A percentile compares a stretch with the other conserved stretches of the same genome.
phyloP scores from a whole-genome alignment of 2,329 filamentous ascomycete species.

The Fusarium sterilihyphosum region DNA sequence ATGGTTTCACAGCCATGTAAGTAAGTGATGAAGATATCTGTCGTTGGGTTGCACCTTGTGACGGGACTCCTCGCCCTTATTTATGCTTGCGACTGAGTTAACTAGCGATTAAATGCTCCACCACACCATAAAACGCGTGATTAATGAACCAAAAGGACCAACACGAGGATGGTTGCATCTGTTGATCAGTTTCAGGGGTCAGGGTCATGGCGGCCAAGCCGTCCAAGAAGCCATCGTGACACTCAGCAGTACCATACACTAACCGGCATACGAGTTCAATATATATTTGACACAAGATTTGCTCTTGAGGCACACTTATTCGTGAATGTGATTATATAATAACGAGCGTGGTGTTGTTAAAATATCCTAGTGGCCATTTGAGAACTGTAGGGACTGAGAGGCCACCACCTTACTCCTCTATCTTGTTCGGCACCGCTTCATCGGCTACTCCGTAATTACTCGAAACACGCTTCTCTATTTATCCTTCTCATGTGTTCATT shows the following conservation, averaged over 20 bases:
- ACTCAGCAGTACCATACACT: not conserved
- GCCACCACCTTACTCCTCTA: not conserved
- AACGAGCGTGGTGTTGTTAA: not conserved
- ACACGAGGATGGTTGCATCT: not conserved
- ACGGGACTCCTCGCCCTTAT: too few species aligned
- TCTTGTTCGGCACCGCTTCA: not conserved
- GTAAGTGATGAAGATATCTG: too few species aligned
- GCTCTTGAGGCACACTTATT: not conserved
- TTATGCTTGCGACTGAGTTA: too few species aligned
- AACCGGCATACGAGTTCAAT: too few species aligned
- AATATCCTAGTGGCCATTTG: not conserved
- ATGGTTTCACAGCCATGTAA: too few species aligned
- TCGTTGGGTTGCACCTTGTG: too few species aligned
- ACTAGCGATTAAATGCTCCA: not conserved
- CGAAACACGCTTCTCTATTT: not conserved
- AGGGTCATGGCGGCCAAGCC: not conserved
- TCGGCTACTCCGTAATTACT: not conserved
- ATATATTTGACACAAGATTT: too few species aligned
- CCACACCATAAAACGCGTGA: not conserved
- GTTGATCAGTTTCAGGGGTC: not conserved
- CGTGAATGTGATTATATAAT: not conserved
- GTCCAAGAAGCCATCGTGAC: not conserved
- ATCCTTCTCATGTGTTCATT: not conserved
- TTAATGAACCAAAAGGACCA: not conserved
- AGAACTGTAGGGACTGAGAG: not conserved